phyloP scores from a whole-genome alignment of 164 flowering plant species.

The Magnolia sinica region DNA sequence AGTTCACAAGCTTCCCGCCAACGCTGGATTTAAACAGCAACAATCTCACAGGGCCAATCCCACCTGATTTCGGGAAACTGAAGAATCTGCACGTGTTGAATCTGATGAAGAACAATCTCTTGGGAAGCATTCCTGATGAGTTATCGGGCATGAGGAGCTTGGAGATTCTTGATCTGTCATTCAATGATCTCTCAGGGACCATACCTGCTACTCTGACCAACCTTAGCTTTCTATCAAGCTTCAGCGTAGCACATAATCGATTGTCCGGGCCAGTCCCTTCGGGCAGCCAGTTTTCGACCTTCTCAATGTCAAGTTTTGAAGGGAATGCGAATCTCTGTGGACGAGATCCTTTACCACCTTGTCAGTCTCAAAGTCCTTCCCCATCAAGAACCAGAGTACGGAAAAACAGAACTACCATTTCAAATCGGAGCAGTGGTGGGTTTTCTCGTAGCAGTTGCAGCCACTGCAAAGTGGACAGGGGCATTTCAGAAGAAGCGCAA shows the following conservation, averaged over 20 bases:
- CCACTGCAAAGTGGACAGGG: not conserved
- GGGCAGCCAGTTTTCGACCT: slow-evolving; percentile 61
- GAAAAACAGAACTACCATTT: slow-evolving; percentile 1
- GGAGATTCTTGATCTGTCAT: slow-evolving; percentile 24
- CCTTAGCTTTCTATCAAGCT: slow-evolving; percentile 27
- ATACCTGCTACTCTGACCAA: slow-evolving; percentile 20
- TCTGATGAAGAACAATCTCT: slow-evolving; percentile 16
- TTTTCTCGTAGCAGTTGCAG: slow-evolving; percentile 30
- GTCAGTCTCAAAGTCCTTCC: not conserved
- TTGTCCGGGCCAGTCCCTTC: slow-evolving; percentile 44
- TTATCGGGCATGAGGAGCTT: slow-evolving; percentile 24
- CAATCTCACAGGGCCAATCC: slow-evolving; percentile 14
- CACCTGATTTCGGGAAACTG: slow-evolving; percentile 20
- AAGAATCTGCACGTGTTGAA: slow-evolving; percentile 15
- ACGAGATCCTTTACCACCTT: slow-evolving; percentile 10
- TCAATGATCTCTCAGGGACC: slow-evolving; percentile 23
- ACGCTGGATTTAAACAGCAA: slow-evolving; percentile 16
- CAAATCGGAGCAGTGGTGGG: slow-evolving; percentile 34
- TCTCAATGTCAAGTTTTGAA: slow-evolving; percentile 35
- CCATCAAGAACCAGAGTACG: no score
- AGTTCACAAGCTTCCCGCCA: slow-evolving; percentile 17
- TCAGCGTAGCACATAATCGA: slow-evolving; percentile 52
- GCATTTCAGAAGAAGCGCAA: slow-evolving; percentile 2
- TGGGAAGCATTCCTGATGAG: slow-evolving; percentile 14
- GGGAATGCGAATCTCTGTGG: slow-evolving; percentile 42